Conservation (phyloP, 2,329 filamentous ascomycete species). For the Dothidotthia symphoricarpi region DNA sequence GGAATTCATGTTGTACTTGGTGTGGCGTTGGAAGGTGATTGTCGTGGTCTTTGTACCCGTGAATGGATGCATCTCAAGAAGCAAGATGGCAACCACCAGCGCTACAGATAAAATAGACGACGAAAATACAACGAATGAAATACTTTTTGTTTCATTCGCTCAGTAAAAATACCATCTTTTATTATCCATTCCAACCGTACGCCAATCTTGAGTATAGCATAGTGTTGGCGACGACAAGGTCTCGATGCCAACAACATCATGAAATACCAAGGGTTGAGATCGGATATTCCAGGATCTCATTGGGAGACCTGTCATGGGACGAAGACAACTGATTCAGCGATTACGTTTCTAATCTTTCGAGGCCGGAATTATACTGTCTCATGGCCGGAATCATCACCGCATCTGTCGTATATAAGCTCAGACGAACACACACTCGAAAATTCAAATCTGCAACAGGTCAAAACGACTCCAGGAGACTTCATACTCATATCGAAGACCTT, state of each 20-base stretch:
- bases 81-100: too few relatives aligned
- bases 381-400: slow-evolving; percentile 27
- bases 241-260: background rate
- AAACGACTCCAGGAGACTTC: too few relatives aligned
- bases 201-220: background rate
- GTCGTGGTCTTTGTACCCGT: too few relatives aligned
- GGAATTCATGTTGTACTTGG: too few relatives aligned
- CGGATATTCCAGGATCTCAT: slow-evolving; percentile 19
- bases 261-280: slow-evolving; percentile 1
- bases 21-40: too few relatives aligned
- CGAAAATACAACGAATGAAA: too few relatives aligned
- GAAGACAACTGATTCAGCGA: slow-evolving; percentile 28
- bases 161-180: too few relatives aligned
- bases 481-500: background rate
- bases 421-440: too few relatives aligned
- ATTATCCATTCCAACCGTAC: slow-evolving; percentile 1
- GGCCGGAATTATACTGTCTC: slow-evolving; percentile 38
- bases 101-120: too few relatives aligned
- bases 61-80: too few relatives aligned
- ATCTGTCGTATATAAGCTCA: background rate
- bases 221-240: slow-evolving; percentile 22
- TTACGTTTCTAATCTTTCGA: slow-evolving; percentile 42
- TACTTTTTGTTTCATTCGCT: too few relatives aligned
- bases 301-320: slow-evolving; percentile 9
- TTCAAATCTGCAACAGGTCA: slow-evolving; percentile 1